phyloP scores from a whole-genome alignment of 2,329 filamentous ascomycete genomes.

The Trichophyton benhamiae region DNA sequence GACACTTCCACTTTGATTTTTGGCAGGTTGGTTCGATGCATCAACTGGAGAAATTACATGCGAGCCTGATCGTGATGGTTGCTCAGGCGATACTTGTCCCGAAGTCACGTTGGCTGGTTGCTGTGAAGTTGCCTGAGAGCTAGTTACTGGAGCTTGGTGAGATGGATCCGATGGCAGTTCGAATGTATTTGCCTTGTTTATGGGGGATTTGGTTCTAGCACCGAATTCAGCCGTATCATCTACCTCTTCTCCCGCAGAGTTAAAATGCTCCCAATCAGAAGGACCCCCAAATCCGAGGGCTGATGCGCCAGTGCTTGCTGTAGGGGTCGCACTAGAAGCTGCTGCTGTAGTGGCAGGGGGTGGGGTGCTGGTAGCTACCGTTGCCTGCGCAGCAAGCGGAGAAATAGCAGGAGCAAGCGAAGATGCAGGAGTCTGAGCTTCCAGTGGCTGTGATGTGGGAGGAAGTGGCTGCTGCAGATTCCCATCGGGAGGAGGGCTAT shows the following conservation, averaged over 20 bases:
- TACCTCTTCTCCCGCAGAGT: constrained; percentile 24
- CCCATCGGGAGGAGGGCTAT: constrained; percentile 10
- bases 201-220: background rate
- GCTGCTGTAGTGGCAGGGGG: constrained; percentile 5
- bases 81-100: background rate
- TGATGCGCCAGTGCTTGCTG: constrained; percentile 15
- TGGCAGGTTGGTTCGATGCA: background rate
- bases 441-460: constrained; percentile 11
- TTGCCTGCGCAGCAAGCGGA: constrained; percentile 9
- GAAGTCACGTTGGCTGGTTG: background rate
- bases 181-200: background rate
- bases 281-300: constrained; percentile 32
- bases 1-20: constrained; percentile 3
- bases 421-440: constrained; percentile 13
- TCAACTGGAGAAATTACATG: constrained; percentile 1
- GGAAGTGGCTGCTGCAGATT: constrained; percentile 10
- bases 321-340: background rate
- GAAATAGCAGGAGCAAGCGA: constrained; percentile 16
- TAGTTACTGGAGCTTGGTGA: background rate
- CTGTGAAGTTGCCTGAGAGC: background rate
- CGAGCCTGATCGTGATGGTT: background rate
- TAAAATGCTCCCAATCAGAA: constrained; percentile 38
- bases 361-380: constrained; percentile 1
- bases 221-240: constrained; percentile 22
- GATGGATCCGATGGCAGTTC: background rate